phyloP scores from a whole-genome alignment of 495 filamentous ascomycete species.

The Penicillium soppii region DNA sequence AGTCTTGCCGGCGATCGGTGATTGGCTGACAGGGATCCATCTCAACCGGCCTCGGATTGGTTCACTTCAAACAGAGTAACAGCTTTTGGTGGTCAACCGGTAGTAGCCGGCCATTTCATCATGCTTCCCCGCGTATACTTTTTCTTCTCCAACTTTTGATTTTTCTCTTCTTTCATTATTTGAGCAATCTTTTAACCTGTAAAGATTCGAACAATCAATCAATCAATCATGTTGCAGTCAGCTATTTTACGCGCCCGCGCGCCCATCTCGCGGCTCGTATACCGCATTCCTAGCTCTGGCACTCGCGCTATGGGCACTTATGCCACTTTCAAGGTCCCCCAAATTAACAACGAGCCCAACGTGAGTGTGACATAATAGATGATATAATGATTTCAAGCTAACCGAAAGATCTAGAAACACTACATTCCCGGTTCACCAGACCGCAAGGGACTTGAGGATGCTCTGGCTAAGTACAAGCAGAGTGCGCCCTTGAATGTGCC shows the following conservation, averaged over 20 bases:
- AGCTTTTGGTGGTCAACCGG: conserved; percentile 18
- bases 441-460: conserved; percentile 68
- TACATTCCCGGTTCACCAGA: conserved; percentile 81
- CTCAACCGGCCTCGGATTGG: background rate
- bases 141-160: conserved; percentile 9
- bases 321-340: conserved; percentile 84
- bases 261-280: conserved; percentile 27
- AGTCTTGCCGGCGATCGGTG: conserved; percentile 17
- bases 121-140: conserved; percentile 23
- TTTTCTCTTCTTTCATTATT: conserved; percentile 7
- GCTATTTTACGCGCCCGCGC: conserved; percentile 32
- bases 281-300: conserved; percentile 25
- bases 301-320: conserved; percentile 49
- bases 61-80: background rate
- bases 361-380: conserved; percentile 49
- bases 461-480: conserved; percentile 60
- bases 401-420: conserved; percentile 68
- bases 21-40: conserved; percentile 5
- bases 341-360: conserved; percentile 88
- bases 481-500: conserved; percentile 69
- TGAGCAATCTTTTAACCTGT: background rate
- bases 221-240: conserved; percentile 34
- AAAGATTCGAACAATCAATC: background rate
- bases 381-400: background rate
- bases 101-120: conserved; percentile 28